A percentile compares a stretch with the other conserved stretches of the same genome.
Evolutionary conservation across 2,329 filamentous ascomycete species (phyloP).

Genomic region (Polytolypa hystricis): DNA sequence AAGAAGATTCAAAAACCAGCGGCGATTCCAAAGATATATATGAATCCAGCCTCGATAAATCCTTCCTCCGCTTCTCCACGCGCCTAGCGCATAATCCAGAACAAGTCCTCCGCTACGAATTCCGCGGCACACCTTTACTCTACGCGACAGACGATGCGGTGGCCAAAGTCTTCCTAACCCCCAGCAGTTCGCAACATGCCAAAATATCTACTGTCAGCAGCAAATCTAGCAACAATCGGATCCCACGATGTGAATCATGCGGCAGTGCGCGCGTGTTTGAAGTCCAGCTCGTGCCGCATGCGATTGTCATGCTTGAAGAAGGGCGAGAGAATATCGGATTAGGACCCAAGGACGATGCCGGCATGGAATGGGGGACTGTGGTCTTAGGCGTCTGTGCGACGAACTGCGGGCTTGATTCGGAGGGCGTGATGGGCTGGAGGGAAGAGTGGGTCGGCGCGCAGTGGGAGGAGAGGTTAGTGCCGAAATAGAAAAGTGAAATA

Average conservation of each 20-base stretch:
- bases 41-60: conserved; percentile 62
- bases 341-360: conserved; percentile 50
- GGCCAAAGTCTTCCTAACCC: conserved; percentile 48
- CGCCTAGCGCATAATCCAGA: conserved; percentile 69
- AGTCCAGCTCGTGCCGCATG: conserved; percentile 81
- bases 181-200: conserved; percentile 11
- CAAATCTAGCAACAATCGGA: conserved; percentile 29
- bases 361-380: conserved; percentile 97
- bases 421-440: conserved; percentile 61
- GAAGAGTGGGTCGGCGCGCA: conserved; percentile 98
- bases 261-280: conserved; percentile 71
- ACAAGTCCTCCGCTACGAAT: conserved; percentile 73
- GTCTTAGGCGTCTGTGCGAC: conserved; percentile 72
- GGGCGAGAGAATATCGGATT: conserved; percentile 51
- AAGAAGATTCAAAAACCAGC: conserved; percentile 22
- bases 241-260: conserved; percentile 70
- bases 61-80: conserved; percentile 72
- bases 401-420: conserved; percentile 59
- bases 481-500: conserved; percentile 10
- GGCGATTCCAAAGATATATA: conserved; percentile 56
- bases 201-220: conserved; percentile 21
- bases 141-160: conserved; percentile 70
- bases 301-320: conserved; percentile 77
- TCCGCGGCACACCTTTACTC: conserved; percentile 59
- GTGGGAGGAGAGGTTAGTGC: conserved; percentile 62